These are phyloP conservation scores for Vitis labrusca DNA, from an alignment of 164 flowering plant species.

Conservation along the genomic window DNA sequence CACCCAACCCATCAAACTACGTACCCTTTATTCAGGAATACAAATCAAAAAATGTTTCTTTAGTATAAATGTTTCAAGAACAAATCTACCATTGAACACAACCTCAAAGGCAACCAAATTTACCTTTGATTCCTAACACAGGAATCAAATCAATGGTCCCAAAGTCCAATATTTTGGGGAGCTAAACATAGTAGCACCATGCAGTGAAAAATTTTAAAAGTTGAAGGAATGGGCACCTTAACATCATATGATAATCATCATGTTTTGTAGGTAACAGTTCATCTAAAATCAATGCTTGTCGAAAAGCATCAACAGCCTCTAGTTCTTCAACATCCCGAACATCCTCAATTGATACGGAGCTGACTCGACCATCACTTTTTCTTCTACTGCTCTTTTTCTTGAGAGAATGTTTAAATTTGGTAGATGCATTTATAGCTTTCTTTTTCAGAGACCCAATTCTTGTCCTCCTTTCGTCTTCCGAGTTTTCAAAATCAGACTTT, in stretches of 20 bases:
- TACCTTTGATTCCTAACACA: too few species aligned
- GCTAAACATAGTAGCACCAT: not conserved
- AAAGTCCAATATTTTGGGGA: too few species aligned
- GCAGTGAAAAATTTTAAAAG: not conserved
- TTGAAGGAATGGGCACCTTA: conserved; percentile 47
- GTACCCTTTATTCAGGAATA: too few species aligned
- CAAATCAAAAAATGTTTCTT: too few species aligned
- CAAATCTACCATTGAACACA: too few species aligned
- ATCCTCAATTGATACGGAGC: conserved; percentile 89
- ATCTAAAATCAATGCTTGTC: conserved; percentile 73
- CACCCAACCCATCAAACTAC: too few species aligned
- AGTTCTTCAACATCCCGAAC: conserved; percentile 82
- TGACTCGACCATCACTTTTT: conserved; percentile 66
- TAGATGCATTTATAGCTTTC: conserved; percentile 84
- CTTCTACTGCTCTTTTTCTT: conserved; percentile 72
- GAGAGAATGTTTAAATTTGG: conserved; percentile 78
- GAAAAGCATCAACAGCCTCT: conserved; percentile 80
- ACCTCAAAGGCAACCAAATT: too few species aligned
- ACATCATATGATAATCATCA: conserved; percentile 93
- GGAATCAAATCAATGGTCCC: not conserved
- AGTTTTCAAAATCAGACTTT: conserved; percentile 83
- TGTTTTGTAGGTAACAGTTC: conserved; percentile 68
- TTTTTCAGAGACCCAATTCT: conserved; percentile 75
- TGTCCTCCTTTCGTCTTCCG: conserved; percentile 90
- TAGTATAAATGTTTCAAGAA: too few species aligned